Percentiles rank a stretch among this genome's conserved stretches.
Conservation (phyloP, 1,284 basidiomycete genomes). For the Anthracocystis panici-leucophaei region DNA sequence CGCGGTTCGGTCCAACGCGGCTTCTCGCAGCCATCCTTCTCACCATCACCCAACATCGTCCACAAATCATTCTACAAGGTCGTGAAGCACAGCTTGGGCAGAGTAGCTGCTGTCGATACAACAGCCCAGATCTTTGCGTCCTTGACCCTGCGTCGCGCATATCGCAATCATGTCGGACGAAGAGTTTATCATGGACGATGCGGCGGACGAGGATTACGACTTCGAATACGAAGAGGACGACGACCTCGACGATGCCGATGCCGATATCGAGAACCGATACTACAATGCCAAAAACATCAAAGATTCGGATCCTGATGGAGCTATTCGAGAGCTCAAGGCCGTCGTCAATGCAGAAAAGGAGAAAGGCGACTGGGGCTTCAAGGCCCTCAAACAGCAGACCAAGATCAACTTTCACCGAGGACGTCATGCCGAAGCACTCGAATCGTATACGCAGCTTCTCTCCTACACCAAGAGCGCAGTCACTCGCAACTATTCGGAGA, state of each 20-base stretch:
- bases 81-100: too few relatives aligned
- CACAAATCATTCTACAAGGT: neutral
- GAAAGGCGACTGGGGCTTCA: conserved; percentile 96
- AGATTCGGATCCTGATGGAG: conserved; percentile 88
- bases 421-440: conserved; percentile 84
- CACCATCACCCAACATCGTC: neutral
- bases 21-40: conserved; percentile 1
- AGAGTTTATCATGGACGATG: conserved; percentile 69
- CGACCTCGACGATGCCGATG: conserved; percentile 77
- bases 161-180: conserved; percentile 46
- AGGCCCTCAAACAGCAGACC: conserved; percentile 96
- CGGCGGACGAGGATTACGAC: conserved; percentile 80
- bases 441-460: conserved; percentile 85
- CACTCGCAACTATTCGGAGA: conserved; percentile 75
- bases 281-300: conserved; percentile 97
- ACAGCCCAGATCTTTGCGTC: neutral
- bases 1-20: neutral
- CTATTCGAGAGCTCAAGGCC: conserved; percentile 84
- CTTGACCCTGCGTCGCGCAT: neutral
- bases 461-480: conserved; percentile 78
- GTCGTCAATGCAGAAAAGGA: conserved; percentile 90
- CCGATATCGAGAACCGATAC: conserved; percentile 98
- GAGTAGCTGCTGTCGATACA: neutral
- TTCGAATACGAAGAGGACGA: conserved; percentile 86
- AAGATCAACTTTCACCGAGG: conserved; percentile 88